phyloP scores from a whole-genome alignment of 768 basidiomycete species.

The Agrocybe chaxingu region DNA sequence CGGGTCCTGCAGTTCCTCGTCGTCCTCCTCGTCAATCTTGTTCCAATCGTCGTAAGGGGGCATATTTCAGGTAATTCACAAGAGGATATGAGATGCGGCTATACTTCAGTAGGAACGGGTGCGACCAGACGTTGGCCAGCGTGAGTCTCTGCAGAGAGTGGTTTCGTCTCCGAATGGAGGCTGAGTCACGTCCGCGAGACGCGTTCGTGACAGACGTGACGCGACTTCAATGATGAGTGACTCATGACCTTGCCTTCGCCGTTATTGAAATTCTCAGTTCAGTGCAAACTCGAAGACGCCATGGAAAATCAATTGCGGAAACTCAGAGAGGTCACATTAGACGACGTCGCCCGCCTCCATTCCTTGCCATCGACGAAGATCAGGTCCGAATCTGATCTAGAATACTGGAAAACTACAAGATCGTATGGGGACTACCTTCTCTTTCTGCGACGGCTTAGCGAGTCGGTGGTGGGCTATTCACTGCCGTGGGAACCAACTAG shows the following conservation, averaged over 20 bases:
- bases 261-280: background rate
- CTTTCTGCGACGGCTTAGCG: constrained; percentile 74
- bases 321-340: constrained; percentile 25
- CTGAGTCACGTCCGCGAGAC: background rate
- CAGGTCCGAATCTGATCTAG: constrained; percentile 68
- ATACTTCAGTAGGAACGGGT: background rate
- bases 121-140: too few relatives aligned
- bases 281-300: background rate
- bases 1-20: constrained; percentile 73
- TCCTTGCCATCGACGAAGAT: constrained; percentile 52
- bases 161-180: background rate
- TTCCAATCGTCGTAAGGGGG: constrained; percentile 81
- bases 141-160: too few relatives aligned
- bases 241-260: too few relatives aligned
- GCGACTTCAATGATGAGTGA: background rate
- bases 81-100: constrained; percentile 1
- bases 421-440: constrained; percentile 73
- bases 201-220: background rate
- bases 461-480: constrained; percentile 66
- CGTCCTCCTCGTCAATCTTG: constrained; percentile 74
- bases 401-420: constrained; percentile 63
- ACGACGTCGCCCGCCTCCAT: constrained; percentile 13
- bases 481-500: constrained; percentile 39
- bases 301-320: constrained; percentile 11
- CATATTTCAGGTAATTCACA: constrained; percentile 36